Base-by-base conservation (phyloP, 1,284 basidiomycete species). In the Malassezia nana region DNA sequence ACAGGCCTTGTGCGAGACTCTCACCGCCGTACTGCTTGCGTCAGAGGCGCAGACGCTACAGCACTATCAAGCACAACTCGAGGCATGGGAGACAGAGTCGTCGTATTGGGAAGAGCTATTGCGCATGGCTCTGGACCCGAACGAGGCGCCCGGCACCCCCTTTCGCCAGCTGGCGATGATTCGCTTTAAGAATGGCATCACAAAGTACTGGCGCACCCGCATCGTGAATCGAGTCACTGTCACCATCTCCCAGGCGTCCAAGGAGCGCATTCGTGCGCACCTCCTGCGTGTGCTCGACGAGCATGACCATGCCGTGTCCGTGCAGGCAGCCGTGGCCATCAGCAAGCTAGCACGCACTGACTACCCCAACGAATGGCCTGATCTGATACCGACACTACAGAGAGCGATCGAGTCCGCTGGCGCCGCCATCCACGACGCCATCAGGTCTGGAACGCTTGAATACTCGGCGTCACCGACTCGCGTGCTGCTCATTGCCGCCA, bases 111-210 rank as follows among this genome's bases (percentile, higher is more conserved):
- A 58, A 7, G 58, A 58, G 15, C 61, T 72, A 7, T 45, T 69
- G n/a, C 55, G 65, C 15, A 59, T 68, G 28, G 68, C 69, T 13
- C 64, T 70, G 32, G 60, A 42, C 47, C 8, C 40, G 40, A 13
- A 30, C 6, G 41, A 51, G 8, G 53, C 55, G 10, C 28, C 43
- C 0, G n/a, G 44, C 22, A 43, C 46, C 15, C 42, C 32, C 33
- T 56, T 64, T 64, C 43, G 65, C 43, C 46, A 50, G n/a, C 52
- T 69, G 2, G 70, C 69, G 30, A 66, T 69, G 52, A 74, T 74
- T 28, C 66, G 71, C 18, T 66, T 74, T 64, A 74, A 74, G 54
- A 71, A 74, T 55, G 71, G 67, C 26, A 59, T 69, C 49, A 60
- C 66, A 46, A 69, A 67, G 54, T 69, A 55, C 47, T 74, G 71